Evolutionary conservation across 2,329 filamentous ascomycete species (phyloP).

Genomic region (Decorospora gaudefroyi): DNA sequence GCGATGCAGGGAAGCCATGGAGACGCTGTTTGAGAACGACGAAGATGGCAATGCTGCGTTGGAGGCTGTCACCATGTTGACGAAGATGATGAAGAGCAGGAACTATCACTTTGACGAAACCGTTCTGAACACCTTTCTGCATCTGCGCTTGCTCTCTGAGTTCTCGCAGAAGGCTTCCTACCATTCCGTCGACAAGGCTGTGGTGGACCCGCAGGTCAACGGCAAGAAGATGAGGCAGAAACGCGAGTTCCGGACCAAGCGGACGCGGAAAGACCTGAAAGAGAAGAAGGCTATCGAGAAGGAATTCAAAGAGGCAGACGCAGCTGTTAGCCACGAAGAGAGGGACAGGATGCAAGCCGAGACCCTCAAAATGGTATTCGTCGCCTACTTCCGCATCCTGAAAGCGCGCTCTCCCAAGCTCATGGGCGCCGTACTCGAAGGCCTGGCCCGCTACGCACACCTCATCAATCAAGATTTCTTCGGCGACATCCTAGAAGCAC

Average conservation of each 20-base stretch:
- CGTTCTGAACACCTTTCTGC: conserved; percentile 87
- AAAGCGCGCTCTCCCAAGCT: conserved; percentile 80
- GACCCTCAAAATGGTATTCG: conserved; percentile 93
- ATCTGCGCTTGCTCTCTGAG: conserved; percentile 84
- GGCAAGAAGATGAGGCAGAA: conserved; percentile 72
- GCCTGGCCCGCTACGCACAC: conserved; percentile 89
- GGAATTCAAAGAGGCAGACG: conserved; percentile 91
- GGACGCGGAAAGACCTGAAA: conserved; percentile 77
- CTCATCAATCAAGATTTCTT: conserved; percentile 99
- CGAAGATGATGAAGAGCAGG: conserved; percentile 93
- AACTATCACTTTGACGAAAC: conserved; percentile 83
- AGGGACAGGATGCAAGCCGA: conserved; percentile 93
- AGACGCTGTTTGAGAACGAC: conserved; percentile 81
- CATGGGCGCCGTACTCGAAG: conserved; percentile 97
- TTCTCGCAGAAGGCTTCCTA: conserved; percentile 83
- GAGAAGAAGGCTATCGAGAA: conserved; percentile 88
- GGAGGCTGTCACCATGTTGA: conserved; percentile 80
- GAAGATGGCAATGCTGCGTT: conserved; percentile 87
- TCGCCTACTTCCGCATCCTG: conserved; percentile 90
- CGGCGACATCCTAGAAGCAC: conserved; percentile 88
- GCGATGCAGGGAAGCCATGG: conserved; percentile 77
- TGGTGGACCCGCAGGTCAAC: conserved; percentile 50
- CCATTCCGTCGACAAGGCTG: conserved; percentile 71
- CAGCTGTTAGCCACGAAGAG: conserved; percentile 87
- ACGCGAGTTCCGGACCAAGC: conserved; percentile 86